phyloP scores from a whole-genome alignment of 2,329 filamentous ascomycete species.

The Mariannaea elegans region DNA sequence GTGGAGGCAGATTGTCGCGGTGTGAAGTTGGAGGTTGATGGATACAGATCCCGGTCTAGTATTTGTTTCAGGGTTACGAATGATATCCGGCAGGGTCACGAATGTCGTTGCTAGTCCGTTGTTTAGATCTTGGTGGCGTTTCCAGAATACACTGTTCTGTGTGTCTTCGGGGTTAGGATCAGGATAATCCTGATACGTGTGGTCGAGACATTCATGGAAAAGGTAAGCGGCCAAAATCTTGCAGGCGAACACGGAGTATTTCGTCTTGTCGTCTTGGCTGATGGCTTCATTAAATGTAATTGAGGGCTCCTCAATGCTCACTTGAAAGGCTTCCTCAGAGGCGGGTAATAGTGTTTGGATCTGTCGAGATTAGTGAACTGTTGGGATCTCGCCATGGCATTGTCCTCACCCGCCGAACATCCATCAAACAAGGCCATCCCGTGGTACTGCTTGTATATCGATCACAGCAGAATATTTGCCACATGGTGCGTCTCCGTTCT shows the following conservation, averaged over 20 bases:
- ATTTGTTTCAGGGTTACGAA: conserved; percentile 73
- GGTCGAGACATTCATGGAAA: conserved; percentile 78
- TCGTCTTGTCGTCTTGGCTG: conserved; percentile 51
- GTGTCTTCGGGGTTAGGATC: conserved; percentile 61
- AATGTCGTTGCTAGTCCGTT: conserved; percentile 78
- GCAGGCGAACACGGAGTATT: conserved; percentile 73
- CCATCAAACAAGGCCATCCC: conserved; percentile 84
- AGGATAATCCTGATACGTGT: conserved; percentile 73
- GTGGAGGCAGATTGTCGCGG: conserved; percentile 84
- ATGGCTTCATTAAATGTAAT: conserved; percentile 69
- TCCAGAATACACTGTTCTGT: conserved; percentile 72
- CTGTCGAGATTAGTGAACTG: conserved; percentile 42
- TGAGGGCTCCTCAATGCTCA: conserved; percentile 68
- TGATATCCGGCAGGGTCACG: conserved; percentile 74
- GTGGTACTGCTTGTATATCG: conserved; percentile 85
- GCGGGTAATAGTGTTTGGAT: conserved; percentile 79
- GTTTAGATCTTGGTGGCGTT: conserved; percentile 79
- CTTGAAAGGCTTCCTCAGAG: conserved; percentile 77
- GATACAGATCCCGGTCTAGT: conserved; percentile 77
- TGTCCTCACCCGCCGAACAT: conserved; percentile 67
- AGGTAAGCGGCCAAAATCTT: conserved; percentile 77
- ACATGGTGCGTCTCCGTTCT: conserved; percentile 82
- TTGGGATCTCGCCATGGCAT: rapidly evolving
- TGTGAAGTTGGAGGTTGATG: conserved; percentile 85
- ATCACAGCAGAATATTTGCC: conserved; percentile 81